Base-by-base conservation (phyloP, 2,329 filamentous ascomycete genomes). In the Epichloe typhina region DNA sequence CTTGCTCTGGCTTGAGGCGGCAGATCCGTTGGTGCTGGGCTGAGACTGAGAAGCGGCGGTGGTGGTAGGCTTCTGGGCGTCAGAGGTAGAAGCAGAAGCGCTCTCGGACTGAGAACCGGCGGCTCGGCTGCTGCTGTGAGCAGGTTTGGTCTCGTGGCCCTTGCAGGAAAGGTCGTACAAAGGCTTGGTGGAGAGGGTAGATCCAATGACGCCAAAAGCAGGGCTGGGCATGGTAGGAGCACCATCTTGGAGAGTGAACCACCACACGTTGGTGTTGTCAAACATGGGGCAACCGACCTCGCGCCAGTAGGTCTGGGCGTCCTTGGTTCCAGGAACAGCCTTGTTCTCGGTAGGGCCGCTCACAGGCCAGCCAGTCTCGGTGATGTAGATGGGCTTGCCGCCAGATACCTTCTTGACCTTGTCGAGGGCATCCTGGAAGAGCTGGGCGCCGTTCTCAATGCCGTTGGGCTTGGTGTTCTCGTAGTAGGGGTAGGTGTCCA, bases 401-500 rank as follows among this genome's bases (percentile, higher is more conserved):
- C 74, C 71, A 37, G 79, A 74, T 43, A 73, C 82, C 15, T 63
- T 67, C 55, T 76, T 66, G 36, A 84, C 86, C 53, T 75, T 72
- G 47, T 73, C 68, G 39, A 85, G 72, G 15, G 87, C 82, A 13
- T 76, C 73, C 61, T 82, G 72, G 73, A 94, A 93, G 47, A 89
- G 78, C 17, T 66, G 59, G 61, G 79, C 77, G 59, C 75, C 83
- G 55, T 81, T 74, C 1, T 71, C 72, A 60, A 94, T 82, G 59
- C 67, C 68, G 71, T 89, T 89, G 60, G 72, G 59, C 64, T 79
- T 72, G 53, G 80, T 83, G 59, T 74, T 76, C 71, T 95, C 80
- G 71, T 83, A 95, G 75, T 89, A 95, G 19, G 77, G 87, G 77
- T 93, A 94, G 17, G 83, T 84, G 64, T 95, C 88, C 64, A 91